Evolutionary conservation across 2,329 filamentous ascomycete species (phyloP), one percentile per base, ranked within the genome.

Genomic region (Venturia effusa): DNA sequence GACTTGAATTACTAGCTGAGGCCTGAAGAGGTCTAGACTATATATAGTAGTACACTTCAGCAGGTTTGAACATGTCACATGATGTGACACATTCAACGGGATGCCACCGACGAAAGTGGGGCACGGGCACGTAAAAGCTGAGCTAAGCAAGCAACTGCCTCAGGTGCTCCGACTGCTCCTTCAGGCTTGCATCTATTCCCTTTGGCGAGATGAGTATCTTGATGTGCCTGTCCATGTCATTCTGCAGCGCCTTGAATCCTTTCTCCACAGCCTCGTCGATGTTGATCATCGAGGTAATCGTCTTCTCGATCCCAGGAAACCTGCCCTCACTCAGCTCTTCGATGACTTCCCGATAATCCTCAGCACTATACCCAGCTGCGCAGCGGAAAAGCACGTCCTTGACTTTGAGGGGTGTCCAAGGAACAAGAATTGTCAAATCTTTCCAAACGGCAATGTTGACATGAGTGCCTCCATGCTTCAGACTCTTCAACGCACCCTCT

Each of bases 391-490:
- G 69, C 27, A 73, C 34, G 34, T 37, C 11, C 6, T 5, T 11
- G 6, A 37, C 11, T 11, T 6, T 37, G 6, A 37, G 5, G 6
- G 5, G 6, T 37, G 6, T 5, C 34, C 34, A 37, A 6, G 34
- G 34, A 37, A 37, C 34, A 37, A 59, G 37, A 68, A 70, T 66
- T 63, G 74, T 73, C 22, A 70, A 68, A 22, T 69, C 68, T 54
- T 71, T 68, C 73, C 73, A 74, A 1, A 63, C 67, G 1, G 73
- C 71, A 45, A 75, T 68, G 65, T 73, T 74, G 65, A 73, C 70
- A 65, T 73, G 73, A 5, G 41, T 67, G 3, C 74, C 74, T 41
- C 65, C 64, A 40, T 67, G 68, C n/a, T 62, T 70, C 39, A 74
- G 17, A 1, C 71, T 71, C 59, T 72, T 71, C 63, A 74, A 68